phyloP scores from a whole-genome alignment of 805 yeast genomes.

The Ogataea ganodermae region DNA sequence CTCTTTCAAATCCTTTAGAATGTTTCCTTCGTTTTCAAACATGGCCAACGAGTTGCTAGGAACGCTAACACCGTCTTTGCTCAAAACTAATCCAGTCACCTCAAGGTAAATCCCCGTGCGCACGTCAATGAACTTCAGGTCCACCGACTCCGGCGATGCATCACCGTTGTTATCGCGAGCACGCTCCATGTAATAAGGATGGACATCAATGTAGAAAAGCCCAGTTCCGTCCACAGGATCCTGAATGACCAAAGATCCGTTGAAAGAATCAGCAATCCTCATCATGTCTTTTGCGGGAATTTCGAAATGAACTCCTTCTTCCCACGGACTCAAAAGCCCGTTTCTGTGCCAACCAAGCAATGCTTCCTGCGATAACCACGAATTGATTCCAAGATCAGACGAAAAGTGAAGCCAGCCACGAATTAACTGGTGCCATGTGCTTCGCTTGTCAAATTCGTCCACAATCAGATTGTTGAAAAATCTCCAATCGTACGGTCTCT shows the following conservation, averaged over 20 bases:
- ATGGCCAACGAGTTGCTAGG: slow-evolving; percentile 21
- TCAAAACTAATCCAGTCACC: slow-evolving; percentile 49
- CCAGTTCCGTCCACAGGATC: slow-evolving; percentile 49
- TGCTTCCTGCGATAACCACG: slow-evolving; percentile 54
- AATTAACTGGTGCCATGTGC: slow-evolving; percentile 46
- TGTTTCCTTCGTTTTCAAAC: slow-evolving; percentile 22
- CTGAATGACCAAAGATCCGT: slow-evolving; percentile 46
- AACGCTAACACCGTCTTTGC: slow-evolving; percentile 16
- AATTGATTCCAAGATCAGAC: slow-evolving; percentile 41
- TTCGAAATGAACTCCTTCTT: slow-evolving; percentile 50
- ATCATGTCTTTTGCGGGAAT: slow-evolving; percentile 50
- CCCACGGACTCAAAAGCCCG: slow-evolving; percentile 56
- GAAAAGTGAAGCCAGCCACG: slow-evolving; percentile 49
- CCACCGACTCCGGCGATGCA: slow-evolving; percentile 45
- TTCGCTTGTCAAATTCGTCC: slow-evolving; percentile 41
- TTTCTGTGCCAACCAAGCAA: slow-evolving; percentile 52
- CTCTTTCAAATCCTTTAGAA: slow-evolving; percentile 22
- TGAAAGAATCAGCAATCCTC: slow-evolving; percentile 47
- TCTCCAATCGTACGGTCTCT: slow-evolving; percentile 63
- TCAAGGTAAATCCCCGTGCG: slow-evolving; percentile 62
- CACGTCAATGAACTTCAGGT: slow-evolving; percentile 61
- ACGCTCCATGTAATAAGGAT: slow-evolving; percentile 52
- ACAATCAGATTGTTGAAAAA: slow-evolving; percentile 52
- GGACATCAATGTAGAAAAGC: slow-evolving; percentile 47
- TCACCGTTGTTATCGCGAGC: slow-evolving; percentile 48